Conservation (phyloP, 1,284 basidiomycete species). For the Neolentinus lepideus region DNA sequence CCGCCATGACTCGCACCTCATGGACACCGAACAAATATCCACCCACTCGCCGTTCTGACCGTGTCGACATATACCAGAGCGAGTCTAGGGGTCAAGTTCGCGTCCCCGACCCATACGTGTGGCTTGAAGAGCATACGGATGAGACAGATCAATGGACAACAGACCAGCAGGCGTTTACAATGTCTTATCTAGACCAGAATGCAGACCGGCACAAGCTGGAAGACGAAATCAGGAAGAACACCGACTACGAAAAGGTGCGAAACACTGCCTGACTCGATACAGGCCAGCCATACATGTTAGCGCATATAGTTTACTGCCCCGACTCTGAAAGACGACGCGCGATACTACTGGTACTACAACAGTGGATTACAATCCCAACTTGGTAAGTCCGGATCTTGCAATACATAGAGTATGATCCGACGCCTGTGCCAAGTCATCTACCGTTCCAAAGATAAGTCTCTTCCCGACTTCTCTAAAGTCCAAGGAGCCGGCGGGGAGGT, state of each 20-base stretch:
- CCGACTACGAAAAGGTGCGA: constrained; percentile 63
- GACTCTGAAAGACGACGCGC: constrained; percentile 49
- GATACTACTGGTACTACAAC: constrained; percentile 78
- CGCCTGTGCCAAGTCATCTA: constrained; percentile 41
- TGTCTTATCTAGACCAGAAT: constrained; percentile 53
- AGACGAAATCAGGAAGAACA: constrained; percentile 52
- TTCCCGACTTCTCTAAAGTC: constrained; percentile 45
- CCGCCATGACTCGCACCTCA: constrained; percentile 21
- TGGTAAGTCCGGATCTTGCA: constrained; percentile 27
- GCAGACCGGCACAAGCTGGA: constrained; percentile 51
- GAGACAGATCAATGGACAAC: constrained; percentile 63
- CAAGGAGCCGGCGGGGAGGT: constrained; percentile 48
- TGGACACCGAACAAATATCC: constrained; percentile 54
- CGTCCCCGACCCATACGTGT: constrained; percentile 68
- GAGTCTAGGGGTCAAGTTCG: constrained; percentile 48
- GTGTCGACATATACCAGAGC: constrained; percentile 65
- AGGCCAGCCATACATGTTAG: neutral
- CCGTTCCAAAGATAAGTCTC: constrained; percentile 46
- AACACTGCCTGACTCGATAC: neutral
- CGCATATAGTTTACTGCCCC: constrained; percentile 52
- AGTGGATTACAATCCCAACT: constrained; percentile 62
- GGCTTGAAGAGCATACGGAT: constrained; percentile 55
- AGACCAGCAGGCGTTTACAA: constrained; percentile 56
- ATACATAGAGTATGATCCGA: neutral
- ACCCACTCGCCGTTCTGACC: constrained; percentile 49